phyloP scores from a whole-genome alignment of 73 alveolate species.

The Stentor coeruleus region DNA sequence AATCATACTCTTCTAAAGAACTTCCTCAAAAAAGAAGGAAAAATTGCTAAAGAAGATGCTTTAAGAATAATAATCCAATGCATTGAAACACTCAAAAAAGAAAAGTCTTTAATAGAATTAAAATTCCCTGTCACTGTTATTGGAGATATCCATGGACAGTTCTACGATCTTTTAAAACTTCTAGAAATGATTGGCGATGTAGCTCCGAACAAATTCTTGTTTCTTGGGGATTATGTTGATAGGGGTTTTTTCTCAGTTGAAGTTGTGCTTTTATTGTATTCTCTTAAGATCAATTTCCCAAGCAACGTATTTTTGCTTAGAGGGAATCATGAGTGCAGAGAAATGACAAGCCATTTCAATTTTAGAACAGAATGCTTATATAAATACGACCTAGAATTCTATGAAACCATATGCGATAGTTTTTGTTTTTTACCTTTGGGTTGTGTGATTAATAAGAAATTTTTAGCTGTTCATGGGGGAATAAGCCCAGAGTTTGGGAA shows the following conservation, averaged over 20 bases:
- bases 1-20: not conserved
- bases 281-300: conserved; percentile 68
- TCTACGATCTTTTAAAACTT: conserved; percentile 59
- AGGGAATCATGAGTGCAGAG: conserved; percentile 87
- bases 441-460: conserved; percentile 69
- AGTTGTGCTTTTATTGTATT: conserved; percentile 50
- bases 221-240: conserved; percentile 86
- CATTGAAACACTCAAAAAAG: too few relatives aligned
- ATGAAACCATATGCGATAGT: conserved; percentile 71
- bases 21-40: not conserved
- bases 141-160: conserved; percentile 84
- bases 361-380: conserved; percentile 64
- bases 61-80: too few relatives aligned
- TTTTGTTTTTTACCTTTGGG: conserved; percentile 73
- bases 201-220: conserved; percentile 39
- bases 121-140: conserved; percentile 68
- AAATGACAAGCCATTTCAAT: conserved; percentile 77
- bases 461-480: conserved; percentile 83
- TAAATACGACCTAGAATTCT: conserved; percentile 73
- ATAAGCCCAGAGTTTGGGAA: conserved; percentile 76
- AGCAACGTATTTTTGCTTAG: conserved; percentile 65
- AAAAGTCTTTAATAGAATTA: too few relatives aligned
- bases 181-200: conserved; percentile 69
- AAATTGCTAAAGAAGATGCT: too few relatives aligned
- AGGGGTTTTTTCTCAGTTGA: conserved; percentile 73